phyloP scores from a whole-genome alignment of 108 stramenopile species.

The Conticribra weissflogii region DNA sequence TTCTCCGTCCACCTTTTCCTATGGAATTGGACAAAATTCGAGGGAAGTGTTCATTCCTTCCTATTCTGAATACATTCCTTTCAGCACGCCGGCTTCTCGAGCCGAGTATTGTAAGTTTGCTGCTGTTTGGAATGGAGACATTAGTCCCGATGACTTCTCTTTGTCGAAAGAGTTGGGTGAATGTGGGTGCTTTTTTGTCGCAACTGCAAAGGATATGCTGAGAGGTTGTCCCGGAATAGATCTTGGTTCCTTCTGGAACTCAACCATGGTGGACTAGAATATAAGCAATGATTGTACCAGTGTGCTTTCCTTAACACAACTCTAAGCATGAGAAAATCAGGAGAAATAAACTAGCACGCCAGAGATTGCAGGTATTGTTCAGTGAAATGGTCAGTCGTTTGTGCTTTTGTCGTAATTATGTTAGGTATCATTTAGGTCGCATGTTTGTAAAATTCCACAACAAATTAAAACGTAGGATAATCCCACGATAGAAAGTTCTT shows the following conservation, averaged over 20 bases:
- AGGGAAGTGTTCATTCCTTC: not conserved
- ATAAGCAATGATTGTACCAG: too few relatives aligned
- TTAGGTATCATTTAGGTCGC: too few relatives aligned
- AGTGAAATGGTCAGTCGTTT: too few relatives aligned
- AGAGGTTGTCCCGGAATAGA: not conserved
- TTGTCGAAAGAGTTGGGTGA: not conserved
- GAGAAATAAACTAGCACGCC: too few relatives aligned
- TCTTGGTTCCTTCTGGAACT: not conserved
- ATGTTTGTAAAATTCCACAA: too few relatives aligned
- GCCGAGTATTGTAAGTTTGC: not conserved
- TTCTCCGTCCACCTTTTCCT: not conserved
- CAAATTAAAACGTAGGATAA: too few relatives aligned
- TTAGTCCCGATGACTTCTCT: not conserved
- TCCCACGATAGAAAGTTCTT: too few relatives aligned
- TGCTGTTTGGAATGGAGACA: conserved; percentile 6
- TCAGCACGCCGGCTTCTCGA: not conserved
- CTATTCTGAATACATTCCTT: not conserved
- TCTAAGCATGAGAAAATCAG: too few relatives aligned
- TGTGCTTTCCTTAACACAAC: too few relatives aligned
- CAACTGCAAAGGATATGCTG: not conserved
- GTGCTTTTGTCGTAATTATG: too few relatives aligned
- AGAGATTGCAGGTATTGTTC: too few relatives aligned
- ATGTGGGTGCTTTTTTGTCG: conserved; percentile 1
- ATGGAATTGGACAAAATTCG: not conserved
- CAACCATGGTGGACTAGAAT: too few relatives aligned